Conservation (phyloP, 768 basidiomycete species). For the Brasilioporus rufonigricans region DNA sequence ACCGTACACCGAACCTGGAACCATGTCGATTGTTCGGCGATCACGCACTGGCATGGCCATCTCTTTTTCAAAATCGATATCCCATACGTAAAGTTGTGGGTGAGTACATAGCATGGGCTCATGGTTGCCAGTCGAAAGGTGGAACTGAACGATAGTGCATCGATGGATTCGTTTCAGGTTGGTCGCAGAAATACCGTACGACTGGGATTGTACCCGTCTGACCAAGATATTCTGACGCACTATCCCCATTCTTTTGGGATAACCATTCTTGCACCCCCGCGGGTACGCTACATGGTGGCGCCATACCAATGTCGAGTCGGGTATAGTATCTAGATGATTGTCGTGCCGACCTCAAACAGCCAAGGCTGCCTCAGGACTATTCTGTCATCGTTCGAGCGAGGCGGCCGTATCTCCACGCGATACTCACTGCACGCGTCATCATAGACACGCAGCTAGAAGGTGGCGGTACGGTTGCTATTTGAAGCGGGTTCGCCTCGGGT, state of each 20-base stretch:
- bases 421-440: background rate
- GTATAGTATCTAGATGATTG: background rate
- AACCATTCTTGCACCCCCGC: conserved; percentile 1
- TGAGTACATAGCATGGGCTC: background rate
- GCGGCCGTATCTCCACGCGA: background rate
- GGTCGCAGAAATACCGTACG: background rate
- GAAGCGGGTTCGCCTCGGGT: background rate
- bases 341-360: conserved; percentile 3
- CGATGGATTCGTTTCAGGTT: background rate
- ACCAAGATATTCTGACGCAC: background rate
- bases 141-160: background rate
- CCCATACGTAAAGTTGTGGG: background rate
- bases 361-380: background rate
- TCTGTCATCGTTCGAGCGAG: background rate
- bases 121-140: background rate
- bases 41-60: background rate
- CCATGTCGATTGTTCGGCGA: conserved; percentile 12
- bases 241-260: too few species aligned
- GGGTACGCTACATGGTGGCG: background rate
- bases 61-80: background rate
- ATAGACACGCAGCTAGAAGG: background rate
- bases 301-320: conserved; percentile 1
- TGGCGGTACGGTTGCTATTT: background rate
- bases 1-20: background rate
- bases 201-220: too few species aligned